Base-by-base conservation (phyloP, 805 yeast species). In the Kodamaea leandrae region DNA sequence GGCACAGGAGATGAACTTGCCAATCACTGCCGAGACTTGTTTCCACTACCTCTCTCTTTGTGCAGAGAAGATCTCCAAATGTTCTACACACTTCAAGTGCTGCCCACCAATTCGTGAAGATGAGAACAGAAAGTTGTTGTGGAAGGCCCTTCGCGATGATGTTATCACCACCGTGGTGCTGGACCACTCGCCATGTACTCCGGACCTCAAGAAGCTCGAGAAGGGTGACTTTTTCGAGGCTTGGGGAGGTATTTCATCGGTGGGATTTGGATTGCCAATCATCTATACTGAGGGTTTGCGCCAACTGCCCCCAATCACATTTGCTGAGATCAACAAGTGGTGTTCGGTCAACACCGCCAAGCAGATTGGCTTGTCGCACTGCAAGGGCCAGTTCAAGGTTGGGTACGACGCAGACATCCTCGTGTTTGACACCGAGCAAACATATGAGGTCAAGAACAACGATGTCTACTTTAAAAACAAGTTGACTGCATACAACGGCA, bases 191-290 rank as follows among this genome's bases (percentile, higher is more conserved):
- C 98, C 97, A 2, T 90, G 98, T 64, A 87, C 96, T 0, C 96
- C 97, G 0, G 87, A 87, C 45, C 70, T 90, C 54, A 90, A 90
- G 62, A 85, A 86, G 16, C 69, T 88, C 39, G 83, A 79, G 8
- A 72, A 78, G 45, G 96, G 96, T 29, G 96, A 90, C 58, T 90
- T 90, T 59, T 79, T 90, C 52, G 76, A 82, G 25, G 95, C 97
- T 2, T 90, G 98, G 98, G 98, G 97, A 25, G 98, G 98, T 7
- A 88, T 90, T 29, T 75, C 96, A 2, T 86, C 96, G 1, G 95
- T 90, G 23, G 98, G 98, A 0, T 77, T 91, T 29, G 97, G 97
- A 0, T 71, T 90, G 35, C 86, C 95, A 0, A 74, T 89, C 28
- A 62, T 90, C 38, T 83, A 78, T 73, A 86, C 96, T 1, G 88